Conservation (phyloP, 176 grass and related monocot genomes). For the Lolium perenne region DNA sequence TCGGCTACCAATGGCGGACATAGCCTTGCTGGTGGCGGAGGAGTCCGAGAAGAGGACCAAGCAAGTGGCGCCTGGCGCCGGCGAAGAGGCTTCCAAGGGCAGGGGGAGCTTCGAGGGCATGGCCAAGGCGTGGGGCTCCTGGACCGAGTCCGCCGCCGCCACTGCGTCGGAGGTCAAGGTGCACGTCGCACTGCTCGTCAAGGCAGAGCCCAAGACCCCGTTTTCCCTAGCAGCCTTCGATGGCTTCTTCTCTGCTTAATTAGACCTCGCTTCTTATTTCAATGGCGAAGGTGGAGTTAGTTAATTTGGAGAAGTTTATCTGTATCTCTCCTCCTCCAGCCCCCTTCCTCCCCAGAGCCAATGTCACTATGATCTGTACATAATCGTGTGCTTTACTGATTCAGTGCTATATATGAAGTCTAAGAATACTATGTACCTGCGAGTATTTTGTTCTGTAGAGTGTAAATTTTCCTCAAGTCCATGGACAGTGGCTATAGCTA, state of each 20-base stretch:
- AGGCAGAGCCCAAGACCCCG: not conserved
- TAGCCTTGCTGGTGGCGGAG: constrained; percentile 75
- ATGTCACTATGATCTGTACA: not conserved
- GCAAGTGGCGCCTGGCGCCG: not conserved
- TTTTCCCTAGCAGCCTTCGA: constrained; percentile 41
- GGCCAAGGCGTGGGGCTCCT: constrained; percentile 52
- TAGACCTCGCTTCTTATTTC: not conserved
- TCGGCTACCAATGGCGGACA: constrained; percentile 61
- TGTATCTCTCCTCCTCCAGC: not conserved
- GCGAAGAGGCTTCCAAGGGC: constrained; percentile 36
- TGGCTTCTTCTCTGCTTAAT: constrained; percentile 72
- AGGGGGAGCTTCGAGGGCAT: constrained; percentile 47
- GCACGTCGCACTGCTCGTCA: constrained; percentile 36
- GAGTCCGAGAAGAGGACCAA: constrained; percentile 69
- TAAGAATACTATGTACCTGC: too few species aligned
- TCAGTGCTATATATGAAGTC: too few species aligned
- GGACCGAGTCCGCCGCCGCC: constrained; percentile 40
- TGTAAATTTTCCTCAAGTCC: too few species aligned
- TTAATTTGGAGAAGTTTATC: not conserved
- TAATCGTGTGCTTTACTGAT: not conserved
- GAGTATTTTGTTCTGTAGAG: too few species aligned
- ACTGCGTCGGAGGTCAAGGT: constrained; percentile 41
- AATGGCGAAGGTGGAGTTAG: not conserved
- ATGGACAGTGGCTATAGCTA: too few species aligned
- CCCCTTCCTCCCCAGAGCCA: not conserved